Conservation (phyloP, 306 rosid genomes). For the Trifolium fragiferum region DNA sequence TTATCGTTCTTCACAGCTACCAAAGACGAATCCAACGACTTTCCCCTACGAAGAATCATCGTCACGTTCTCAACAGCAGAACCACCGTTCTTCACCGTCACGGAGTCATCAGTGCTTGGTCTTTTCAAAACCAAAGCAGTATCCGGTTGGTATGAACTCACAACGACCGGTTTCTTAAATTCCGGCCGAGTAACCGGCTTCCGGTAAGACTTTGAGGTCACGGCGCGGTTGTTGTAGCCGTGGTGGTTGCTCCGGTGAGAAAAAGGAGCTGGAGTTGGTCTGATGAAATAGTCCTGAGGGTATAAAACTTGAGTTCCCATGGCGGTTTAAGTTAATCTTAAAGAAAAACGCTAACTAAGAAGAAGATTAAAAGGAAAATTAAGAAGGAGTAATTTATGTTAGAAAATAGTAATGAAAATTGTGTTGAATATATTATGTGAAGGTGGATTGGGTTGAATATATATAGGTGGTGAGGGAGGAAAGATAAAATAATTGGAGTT, state of each 20-base stretch:
- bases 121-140: constrained; percentile 41
- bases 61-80: constrained; percentile 61
- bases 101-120: constrained; percentile 57
- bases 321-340: background rate
- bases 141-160: constrained; percentile 17
- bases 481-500: constrained; percentile 25
- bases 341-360: too few species aligned
- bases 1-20: constrained; percentile 48
- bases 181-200: constrained; percentile 52
- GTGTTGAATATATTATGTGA: too few species aligned
- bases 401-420: background rate
- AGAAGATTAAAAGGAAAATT: background rate
- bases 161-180: constrained; percentile 40
- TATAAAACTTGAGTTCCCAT: constrained; percentile 85
- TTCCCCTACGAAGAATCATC: constrained; percentile 73
- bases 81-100: constrained; percentile 38
- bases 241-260: constrained; percentile 52
- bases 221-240: constrained; percentile 26
- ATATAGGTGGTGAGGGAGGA: constrained; percentile 40
- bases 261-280: constrained; percentile 44
- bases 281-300: constrained; percentile 73
- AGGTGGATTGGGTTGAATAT: constrained; percentile 29
- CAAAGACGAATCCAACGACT: constrained; percentile 67
- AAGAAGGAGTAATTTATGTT: background rate
- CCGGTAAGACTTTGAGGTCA: constrained; percentile 51